Percentiles rank a stretch among this genome's conserved stretches.
Conservation (phyloP, 2,329 filamentous ascomycete species). For the Cytospora mali region DNA sequence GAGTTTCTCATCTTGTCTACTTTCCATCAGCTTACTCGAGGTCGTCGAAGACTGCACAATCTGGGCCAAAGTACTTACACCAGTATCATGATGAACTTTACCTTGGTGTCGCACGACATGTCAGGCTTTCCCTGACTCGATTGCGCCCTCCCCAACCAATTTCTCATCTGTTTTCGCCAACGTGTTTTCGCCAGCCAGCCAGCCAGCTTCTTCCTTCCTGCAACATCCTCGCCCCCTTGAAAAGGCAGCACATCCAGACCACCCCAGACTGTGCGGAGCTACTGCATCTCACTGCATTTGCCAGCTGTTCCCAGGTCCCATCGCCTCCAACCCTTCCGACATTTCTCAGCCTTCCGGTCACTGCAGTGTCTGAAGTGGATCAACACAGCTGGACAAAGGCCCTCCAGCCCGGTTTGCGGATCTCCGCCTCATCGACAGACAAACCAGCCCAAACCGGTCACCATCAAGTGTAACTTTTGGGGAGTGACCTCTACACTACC, state of each 20-base stretch:
- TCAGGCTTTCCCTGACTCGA: constrained; percentile 13
- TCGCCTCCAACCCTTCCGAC: constrained; percentile 4
- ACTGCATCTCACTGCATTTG: background rate
- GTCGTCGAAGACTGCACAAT: background rate
- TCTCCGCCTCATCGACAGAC: background rate
- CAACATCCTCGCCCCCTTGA: background rate
- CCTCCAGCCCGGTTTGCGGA: background rate
- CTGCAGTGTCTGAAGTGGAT: background rate
- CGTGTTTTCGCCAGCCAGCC: background rate
- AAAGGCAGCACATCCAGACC: background rate
- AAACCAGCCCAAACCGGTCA: background rate
- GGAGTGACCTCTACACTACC: background rate
- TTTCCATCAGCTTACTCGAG: background rate
- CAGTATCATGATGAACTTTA: background rate
- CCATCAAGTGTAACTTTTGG: background rate
- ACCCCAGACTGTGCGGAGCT: background rate
- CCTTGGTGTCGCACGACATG: constrained; percentile 15
- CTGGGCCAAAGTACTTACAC: background rate
- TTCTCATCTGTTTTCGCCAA: constrained; percentile 4
- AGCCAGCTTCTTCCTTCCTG: background rate
- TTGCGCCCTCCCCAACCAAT: background rate
- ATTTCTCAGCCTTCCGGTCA: constrained; percentile 8
- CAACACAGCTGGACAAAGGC: background rate
- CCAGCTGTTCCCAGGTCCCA: constrained; percentile 14
- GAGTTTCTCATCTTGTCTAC: background rate